Percentiles rank a stretch among this genome's conserved stretches.
Evolutionary conservation across 371 early-diverging fungal genomes (phyloP).

Genomic region (Phascolomyces articulosus): DNA sequence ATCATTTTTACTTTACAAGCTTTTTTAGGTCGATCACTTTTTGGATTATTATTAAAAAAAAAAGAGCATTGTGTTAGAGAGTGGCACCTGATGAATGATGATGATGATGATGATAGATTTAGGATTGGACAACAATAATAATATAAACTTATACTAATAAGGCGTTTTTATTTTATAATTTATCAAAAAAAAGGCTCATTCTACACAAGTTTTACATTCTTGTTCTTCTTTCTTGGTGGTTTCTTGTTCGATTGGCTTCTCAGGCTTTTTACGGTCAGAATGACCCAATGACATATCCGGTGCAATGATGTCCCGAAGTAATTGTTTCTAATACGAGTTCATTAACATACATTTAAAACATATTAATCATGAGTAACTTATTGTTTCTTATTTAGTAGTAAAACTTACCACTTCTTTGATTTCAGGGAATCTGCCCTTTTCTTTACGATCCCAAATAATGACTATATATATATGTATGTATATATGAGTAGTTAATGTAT

Average conservation of each 20-base stretch:
- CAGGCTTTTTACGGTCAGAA: conserved; percentile 31
- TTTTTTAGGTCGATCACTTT: neutral
- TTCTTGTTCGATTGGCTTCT: conserved; percentile 5
- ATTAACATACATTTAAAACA: no score
- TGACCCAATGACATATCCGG: conserved; percentile 75
- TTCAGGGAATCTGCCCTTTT: conserved; percentile 69
- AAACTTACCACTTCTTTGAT: conserved; percentile 68
- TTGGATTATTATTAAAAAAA: no score
- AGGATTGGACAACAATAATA: no score
- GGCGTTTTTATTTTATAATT: no score
- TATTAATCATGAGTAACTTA: neutral
- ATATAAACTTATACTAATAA: no score
- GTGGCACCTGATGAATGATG: conserved; percentile 1
- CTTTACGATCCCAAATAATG: conserved; percentile 70
- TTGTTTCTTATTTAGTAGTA: neutral
- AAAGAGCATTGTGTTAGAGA: no score
- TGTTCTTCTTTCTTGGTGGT: neutral
- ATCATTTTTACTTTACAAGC: neutral
- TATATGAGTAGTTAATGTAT: neutral
- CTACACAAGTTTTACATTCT: conserved; percentile 20
- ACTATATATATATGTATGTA: conserved; percentile 12
- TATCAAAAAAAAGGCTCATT: no score
- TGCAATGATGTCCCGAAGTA: conserved; percentile 64
- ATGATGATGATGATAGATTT: no score
- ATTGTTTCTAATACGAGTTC: conserved; percentile 60